phyloP scores from a whole-genome alignment of 192 early-diverging fungal genomes.

The Dissophora ornata region DNA sequence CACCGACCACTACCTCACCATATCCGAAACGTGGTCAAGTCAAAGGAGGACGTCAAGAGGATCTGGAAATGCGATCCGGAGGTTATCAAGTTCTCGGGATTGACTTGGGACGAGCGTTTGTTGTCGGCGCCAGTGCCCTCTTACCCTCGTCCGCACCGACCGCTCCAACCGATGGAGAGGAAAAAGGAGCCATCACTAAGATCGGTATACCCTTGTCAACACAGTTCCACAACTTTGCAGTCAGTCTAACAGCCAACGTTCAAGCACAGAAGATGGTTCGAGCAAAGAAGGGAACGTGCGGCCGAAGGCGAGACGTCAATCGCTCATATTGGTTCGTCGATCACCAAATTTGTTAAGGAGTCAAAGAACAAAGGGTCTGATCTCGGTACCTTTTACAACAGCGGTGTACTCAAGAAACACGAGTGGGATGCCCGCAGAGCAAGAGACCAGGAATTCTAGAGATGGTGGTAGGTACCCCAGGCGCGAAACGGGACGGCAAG shows the following conservation, averaged over 20 bases:
- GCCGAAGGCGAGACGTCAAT: neutral
- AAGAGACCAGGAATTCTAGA: neutral
- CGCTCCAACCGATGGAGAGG: neutral
- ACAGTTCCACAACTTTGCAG: constrained; percentile 13
- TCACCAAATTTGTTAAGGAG: constrained; percentile 3
- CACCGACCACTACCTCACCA: constrained; percentile 10
- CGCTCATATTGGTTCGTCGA: constrained; percentile 4
- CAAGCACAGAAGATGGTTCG: constrained; percentile 11
- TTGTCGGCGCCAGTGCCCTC: constrained; percentile 19
- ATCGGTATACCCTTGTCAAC: constrained; percentile 1
- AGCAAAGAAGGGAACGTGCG: constrained; percentile 12
- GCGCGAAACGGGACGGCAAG: constrained; percentile 1
- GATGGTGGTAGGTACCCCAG: neutral
- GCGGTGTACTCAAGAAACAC: constrained; percentile 10
- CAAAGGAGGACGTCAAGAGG: neutral
- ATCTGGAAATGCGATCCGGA: constrained; percentile 11
- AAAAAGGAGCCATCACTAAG: neutral
- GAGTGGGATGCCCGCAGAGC: constrained; percentile 14
- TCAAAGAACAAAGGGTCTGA: neutral
- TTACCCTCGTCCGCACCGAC: no score
- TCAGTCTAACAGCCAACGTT: constrained; percentile 23
- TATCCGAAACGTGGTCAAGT: constrained; percentile 19
- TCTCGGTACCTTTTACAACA: constrained; percentile 15
- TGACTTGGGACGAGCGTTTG: constrained; percentile 23
- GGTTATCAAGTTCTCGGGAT: constrained; percentile 23